These are phyloP conservation scores for Aureobasidium sp. DNA, from an alignment of 2,329 filamentous ascomycete genomes.

Conservation along the genomic window DNA sequence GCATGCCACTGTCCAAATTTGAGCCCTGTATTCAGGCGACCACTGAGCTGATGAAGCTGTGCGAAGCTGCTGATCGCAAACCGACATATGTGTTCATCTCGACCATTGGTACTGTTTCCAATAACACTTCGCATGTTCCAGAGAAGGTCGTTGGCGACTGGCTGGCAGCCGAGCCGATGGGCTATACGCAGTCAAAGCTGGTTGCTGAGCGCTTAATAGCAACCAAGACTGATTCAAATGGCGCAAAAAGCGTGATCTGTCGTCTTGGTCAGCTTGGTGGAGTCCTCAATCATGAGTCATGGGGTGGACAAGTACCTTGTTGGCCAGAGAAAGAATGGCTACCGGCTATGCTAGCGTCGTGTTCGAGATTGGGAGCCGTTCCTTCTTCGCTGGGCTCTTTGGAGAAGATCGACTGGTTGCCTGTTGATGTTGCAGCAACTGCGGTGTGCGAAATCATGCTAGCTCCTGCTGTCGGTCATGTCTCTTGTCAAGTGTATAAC, in stretches of 20 bases:
- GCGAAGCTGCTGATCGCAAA: constrained; percentile 20
- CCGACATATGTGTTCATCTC: constrained; percentile 33
- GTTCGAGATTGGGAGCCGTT: constrained; percentile 41
- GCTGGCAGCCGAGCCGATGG: constrained; percentile 26
- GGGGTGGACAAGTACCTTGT: constrained; percentile 17
- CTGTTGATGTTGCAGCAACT: constrained; percentile 35
- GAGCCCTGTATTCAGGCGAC: constrained; percentile 21
- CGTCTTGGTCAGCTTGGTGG: constrained; percentile 30
- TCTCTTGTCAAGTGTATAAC: constrained; percentile 24
- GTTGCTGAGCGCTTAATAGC: constrained; percentile 30
- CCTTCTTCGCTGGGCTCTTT: constrained; percentile 41
- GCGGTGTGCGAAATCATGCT: constrained; percentile 15
- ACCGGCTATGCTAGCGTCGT: constrained; percentile 43
- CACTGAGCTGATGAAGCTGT: not conserved
- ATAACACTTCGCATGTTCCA: constrained; percentile 22
- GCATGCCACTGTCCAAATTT: constrained; percentile 29
- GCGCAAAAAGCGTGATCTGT: constrained; percentile 22
- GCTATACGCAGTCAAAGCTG: constrained; percentile 35
- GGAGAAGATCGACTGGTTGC: constrained; percentile 48
- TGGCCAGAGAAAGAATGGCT: constrained; percentile 56
- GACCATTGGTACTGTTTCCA: constrained; percentile 30
- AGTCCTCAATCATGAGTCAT: constrained; percentile 23
- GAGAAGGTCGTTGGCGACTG: constrained; percentile 27
- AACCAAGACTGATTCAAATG: constrained; percentile 24
- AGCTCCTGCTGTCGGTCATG: not conserved